phyloP scores from a whole-genome alignment of 2,329 filamentous ascomycete species.

The Neopestalotiopsis rosae region DNA sequence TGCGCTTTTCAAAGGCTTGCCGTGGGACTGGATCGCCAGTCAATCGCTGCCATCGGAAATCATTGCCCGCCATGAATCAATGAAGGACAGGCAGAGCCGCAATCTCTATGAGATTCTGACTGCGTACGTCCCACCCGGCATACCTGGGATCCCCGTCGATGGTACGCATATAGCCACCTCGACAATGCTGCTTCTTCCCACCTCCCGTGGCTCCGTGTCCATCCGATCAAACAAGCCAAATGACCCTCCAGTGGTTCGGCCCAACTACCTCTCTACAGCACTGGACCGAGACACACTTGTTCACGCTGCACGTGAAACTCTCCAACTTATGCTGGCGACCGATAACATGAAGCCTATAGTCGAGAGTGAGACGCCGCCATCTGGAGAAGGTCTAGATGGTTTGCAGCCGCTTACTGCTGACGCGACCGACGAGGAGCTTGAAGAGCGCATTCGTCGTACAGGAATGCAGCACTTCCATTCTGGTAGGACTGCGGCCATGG shows the following conservation, averaged over 20 bases:
- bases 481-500: constrained; percentile 13
- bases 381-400: neutral
- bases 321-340: neutral
- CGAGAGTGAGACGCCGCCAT: constrained; percentile 8
- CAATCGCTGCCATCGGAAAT: neutral
- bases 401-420: neutral
- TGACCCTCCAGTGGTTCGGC: constrained; percentile 11
- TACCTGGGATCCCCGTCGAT: constrained; percentile 8
- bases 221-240: neutral
- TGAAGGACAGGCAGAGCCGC: constrained; percentile 6
- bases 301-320: neutral
- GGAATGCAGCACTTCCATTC: constrained; percentile 7
- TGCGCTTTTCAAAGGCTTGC: constrained; percentile 17
- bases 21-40: constrained; percentile 3
- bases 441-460: constrained; percentile 2
- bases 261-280: constrained; percentile 9
- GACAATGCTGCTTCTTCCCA: constrained; percentile 23
- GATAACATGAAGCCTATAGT: neutral
- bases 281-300: constrained; percentile 3
- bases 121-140: neutral
- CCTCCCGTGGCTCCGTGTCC: constrained; percentile 11
- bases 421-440: constrained; percentile 8
- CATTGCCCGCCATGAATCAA: neutral
- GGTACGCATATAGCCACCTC: constrained; percentile 17
- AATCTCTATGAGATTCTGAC: neutral